Conservation (phyloP, 2,329 filamentous ascomycete species). For the Sclerotiophoma versabilis region DNA sequence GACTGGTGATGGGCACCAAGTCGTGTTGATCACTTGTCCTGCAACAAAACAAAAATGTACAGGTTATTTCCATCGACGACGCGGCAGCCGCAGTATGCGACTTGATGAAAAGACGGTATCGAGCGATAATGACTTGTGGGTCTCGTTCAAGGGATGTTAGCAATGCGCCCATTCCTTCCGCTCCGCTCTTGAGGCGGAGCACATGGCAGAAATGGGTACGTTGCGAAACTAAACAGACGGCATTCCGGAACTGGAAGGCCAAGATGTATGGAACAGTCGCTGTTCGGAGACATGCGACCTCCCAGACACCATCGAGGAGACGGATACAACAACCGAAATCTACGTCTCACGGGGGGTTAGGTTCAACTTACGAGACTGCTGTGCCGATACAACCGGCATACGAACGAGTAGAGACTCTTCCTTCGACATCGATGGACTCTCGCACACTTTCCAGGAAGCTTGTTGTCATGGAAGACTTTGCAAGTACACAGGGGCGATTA, state of each 20-base stretch:
- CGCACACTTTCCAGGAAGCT: background rate
- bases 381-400: slow-evolving; percentile 4
- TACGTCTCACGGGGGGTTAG: background rate
- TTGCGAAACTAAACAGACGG: background rate
- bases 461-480: too few species aligned
- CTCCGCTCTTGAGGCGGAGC: slow-evolving; percentile 10
- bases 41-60: background rate
- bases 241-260: slow-evolving; percentile 8
- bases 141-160: background rate
- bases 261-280: background rate
- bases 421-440: background rate
- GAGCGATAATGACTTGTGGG: slow-evolving; percentile 4
- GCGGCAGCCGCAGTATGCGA: background rate
- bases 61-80: background rate
- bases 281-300: background rate
- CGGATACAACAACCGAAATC: background rate
- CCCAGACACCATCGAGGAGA: background rate
- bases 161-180: background rate
- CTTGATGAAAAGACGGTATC: background rate
- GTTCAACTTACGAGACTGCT: background rate
- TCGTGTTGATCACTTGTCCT: background rate
- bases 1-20: background rate
- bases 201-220: slow-evolving; percentile 3
- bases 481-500: background rate
- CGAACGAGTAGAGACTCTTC: background rate